Percentiles rank a stretch among this genome's conserved stretches.
phyloP scores from a whole-genome alignment of 2,329 filamentous ascomycete genomes.

The Xylaria sp. region DNA sequence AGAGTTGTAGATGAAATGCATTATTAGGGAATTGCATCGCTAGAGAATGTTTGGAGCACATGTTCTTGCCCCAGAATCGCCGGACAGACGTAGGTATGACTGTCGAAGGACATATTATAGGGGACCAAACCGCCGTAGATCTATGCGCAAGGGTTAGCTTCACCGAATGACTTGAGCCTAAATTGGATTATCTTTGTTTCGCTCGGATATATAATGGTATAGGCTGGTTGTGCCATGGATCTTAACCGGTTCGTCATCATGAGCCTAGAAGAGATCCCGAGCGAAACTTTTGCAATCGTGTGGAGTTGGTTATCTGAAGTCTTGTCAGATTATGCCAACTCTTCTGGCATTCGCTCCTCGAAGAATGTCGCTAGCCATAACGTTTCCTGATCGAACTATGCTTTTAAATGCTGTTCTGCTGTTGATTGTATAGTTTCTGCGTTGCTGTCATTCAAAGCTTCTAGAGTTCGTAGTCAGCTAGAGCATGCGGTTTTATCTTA shows the following conservation, averaged over 20 bases:
- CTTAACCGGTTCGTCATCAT: not conserved
- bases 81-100: conserved; percentile 10
- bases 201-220: conserved; percentile 14
- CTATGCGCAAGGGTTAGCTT: conserved; percentile 18
- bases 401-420: conserved; percentile 13
- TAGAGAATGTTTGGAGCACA: conserved; percentile 10
- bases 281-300: conserved; percentile 9
- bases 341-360: conserved; percentile 10
- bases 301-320: not conserved
- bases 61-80: conserved; percentile 9
- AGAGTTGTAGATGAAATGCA: conserved; percentile 14
- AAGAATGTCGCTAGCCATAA: conserved; percentile 13
- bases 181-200: conserved; percentile 13
- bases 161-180: conserved; percentile 8
- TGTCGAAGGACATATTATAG: conserved; percentile 1
- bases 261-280: not conserved
- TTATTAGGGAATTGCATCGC: conserved; percentile 2
- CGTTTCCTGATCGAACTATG: conserved; percentile 13
- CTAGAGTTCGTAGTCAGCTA: conserved; percentile 8
- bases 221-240: conserved; percentile 10
- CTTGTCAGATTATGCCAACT: conserved; percentile 11
- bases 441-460: conserved; percentile 13
- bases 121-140: conserved; percentile 18
- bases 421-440: conserved; percentile 8
- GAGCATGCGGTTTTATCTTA: too few relatives aligned